These are phyloP conservation scores for Syzygium oleosum DNA, from an alignment of 345 rosid genomes.

Conservation along the genomic window DNA sequence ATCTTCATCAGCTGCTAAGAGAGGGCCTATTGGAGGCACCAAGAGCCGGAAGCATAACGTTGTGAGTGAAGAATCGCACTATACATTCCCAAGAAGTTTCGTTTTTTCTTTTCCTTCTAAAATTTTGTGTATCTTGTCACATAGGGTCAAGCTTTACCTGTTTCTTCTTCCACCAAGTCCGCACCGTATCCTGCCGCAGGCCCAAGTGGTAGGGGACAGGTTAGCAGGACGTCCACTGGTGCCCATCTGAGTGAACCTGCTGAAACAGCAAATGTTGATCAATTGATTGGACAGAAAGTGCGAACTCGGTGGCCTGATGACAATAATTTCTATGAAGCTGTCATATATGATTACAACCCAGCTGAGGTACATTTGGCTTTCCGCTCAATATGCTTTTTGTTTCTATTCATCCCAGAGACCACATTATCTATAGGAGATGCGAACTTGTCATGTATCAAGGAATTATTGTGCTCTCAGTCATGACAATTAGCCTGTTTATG, in stretches of 20 bases:
- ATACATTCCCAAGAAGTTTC: not conserved
- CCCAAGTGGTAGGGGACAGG: slow-evolving; percentile 52
- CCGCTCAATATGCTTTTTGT: not conserved
- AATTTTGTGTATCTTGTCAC: slow-evolving; percentile 3
- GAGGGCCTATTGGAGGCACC: slow-evolving; percentile 43
- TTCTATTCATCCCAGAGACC: not conserved
- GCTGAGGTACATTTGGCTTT: slow-evolving; percentile 36
- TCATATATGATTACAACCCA: slow-evolving; percentile 58
- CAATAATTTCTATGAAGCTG: slow-evolving; percentile 86
- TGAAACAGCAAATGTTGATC: slow-evolving; percentile 36
- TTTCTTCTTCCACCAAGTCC: slow-evolving; percentile 55
- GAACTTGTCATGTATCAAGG: not conserved
- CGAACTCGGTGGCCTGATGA: slow-evolving; percentile 93
- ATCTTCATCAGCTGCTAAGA: slow-evolving; percentile 47
- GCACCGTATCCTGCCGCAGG: slow-evolving; percentile 41
- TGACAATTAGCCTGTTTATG: not conserved
- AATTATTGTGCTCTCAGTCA: not conserved
- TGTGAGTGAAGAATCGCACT: slow-evolving; percentile 31
- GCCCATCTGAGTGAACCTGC: slow-evolving; percentile 31
- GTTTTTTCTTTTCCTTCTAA: not conserved
- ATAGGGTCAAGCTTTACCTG: slow-evolving; percentile 45
- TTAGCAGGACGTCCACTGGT: slow-evolving; percentile 42
- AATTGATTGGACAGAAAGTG: slow-evolving; percentile 61
- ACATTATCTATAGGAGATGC: not conserved
- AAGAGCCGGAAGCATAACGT: slow-evolving; percentile 74